Evolutionary conservation across 2,329 filamentous ascomycete genomes (phyloP), one percentile per base, ranked within the genome.

Genomic region (Colletotrichum zoysiae): DNA sequence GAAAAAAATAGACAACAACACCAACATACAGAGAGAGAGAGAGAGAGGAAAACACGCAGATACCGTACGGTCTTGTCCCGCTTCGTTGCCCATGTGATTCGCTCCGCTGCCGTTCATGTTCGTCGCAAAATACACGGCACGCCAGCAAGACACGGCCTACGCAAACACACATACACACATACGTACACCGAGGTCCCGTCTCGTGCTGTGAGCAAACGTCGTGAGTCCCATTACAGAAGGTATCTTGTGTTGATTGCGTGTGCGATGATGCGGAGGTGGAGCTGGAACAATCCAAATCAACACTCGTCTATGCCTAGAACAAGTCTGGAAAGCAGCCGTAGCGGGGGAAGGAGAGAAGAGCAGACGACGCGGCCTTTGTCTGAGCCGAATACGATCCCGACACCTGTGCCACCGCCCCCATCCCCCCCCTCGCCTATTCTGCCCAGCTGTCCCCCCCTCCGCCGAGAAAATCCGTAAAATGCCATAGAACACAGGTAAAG

Each of bases 271-370:
- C 44, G 66, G 18, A 69, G 65, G 59, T 50, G 61, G 35, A 73
- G 60, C 67, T 61, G 67, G 46, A 55, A 56, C 67, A 61, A 73
- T 46, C 67, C 70, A 70, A 73, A 73, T 62, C 61, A 73, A 73
- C 70, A 70, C 70, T 73, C 70, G 61, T 73, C 70, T 73, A 73
- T 74, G 65, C 72, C 62, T 64, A 65, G 69, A 66, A 73, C 65
- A 73, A 73, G 69, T 65, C 74, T 70, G 73, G 59, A 73, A 74
- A 66, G 60, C 66, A 66, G 67, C 55, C 60, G 68, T 38, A 42
- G 40, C 35, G 46, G 38, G 48, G 58, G 60, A 63, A 65, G 58
- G 59, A 53, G 60, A 71, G 64, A 70, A 70, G 67, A 70, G 64
- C 66, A 63, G 74, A 73, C 61, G 71, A 69, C 51, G 64, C 71